phyloP scores from a whole-genome alignment of 169 alveolate species.

The Eimeria sp. region DNA sequence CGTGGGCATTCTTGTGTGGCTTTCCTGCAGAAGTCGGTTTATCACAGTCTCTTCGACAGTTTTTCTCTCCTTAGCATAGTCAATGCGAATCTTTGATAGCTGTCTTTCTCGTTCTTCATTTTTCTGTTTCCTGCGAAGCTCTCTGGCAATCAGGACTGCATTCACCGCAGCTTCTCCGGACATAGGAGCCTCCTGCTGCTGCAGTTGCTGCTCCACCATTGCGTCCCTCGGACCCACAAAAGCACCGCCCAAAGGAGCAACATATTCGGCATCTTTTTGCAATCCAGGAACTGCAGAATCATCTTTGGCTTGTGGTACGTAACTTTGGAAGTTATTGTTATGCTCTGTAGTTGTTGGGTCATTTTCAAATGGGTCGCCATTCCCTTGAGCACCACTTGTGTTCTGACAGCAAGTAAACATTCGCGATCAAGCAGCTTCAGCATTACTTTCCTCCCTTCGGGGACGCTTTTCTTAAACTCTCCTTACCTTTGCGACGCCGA shows the following conservation, averaged over 20 bases:
- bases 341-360: neutral
- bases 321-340: neutral
- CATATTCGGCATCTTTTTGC: neutral
- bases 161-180: conserved; percentile 36
- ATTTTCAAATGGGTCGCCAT: neutral
- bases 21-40: conserved; percentile 18
- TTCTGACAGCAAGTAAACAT: neutral
- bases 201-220: neutral
- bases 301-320: neutral
- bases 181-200: neutral
- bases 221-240: neutral
- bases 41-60: neutral
- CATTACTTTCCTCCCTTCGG: too few species aligned
- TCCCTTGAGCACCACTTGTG: neutral
- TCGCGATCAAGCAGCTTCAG: neutral
- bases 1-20: neutral
- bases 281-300: too few species aligned
- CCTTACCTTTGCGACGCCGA: neutral
- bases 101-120: neutral
- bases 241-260: neutral
- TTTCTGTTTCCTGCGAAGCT: conserved; percentile 16
- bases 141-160: conserved; percentile 9
- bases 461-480: neutral
- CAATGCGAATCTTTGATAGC: neutral
- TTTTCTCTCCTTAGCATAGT: conserved; percentile 27